Base-by-base conservation (phyloP, 1,284 basidiomycete genomes). In the Ganoderma sp. region DNA sequence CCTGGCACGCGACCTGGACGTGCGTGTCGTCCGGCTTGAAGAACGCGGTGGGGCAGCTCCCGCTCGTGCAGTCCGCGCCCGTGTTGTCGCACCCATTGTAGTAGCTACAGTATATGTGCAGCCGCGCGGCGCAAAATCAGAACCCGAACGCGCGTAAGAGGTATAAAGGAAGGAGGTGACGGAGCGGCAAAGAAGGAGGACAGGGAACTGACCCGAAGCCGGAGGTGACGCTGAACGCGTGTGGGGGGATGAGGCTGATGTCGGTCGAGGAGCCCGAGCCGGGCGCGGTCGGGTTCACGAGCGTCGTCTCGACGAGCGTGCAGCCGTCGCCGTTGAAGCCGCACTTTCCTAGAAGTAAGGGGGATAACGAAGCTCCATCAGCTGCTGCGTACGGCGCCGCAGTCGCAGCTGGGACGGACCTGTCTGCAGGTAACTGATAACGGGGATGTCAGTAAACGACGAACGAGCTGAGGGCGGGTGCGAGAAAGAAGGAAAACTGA, bases 251-350 rank as follows among this genome's bases (percentile, higher is more conserved):
- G 70, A 85, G 75, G 67, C 82, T 83, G 61, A 85, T 76, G 68
- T 85, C 84, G 10, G 76, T 73, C 54, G 78, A 81, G 8, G 83
- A 82, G 12, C 84, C 84, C 68, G 80, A 77, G 5, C 84, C 84
- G 3, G 75, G 56, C 42, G 75, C 75, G n/a, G 74, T 72, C 7
- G 84, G 80, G 73, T 85, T 83, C 65, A 75, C 76, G 66, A 85
- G 76, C 37, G 81, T 84, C 75, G 77, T 82, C 75, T 85, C 84
- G 28, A 85, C 9, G 39, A 83, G 72, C 1, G 78, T 71, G 63
- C 84, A 85, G 5, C 76, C 65, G 72, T 85, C 84, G 57, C 83
- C 84, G 64, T 85, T 85, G 67, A 75, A 68, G 3, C 64, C 57
- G 67, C 84, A 85, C 8, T 73, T 65, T 42, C 78, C 77, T 76